These are phyloP conservation scores for Vanderwaltozyma tropicalis DNA, from an alignment of 805 yeast genomes.

Conservation along the genomic window DNA sequence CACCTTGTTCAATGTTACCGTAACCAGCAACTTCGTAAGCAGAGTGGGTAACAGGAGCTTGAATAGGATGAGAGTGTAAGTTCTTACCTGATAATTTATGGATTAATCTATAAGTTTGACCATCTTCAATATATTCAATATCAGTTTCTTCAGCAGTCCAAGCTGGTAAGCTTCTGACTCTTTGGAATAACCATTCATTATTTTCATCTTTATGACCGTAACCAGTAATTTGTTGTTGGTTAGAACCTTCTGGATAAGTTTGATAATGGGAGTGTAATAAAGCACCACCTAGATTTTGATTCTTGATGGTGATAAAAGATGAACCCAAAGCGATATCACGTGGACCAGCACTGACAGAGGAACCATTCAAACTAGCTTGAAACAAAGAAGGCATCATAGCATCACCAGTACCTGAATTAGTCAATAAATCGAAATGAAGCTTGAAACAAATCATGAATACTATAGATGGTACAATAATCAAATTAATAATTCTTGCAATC, in stretches of 20 bases:
- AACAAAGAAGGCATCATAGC: conserved; percentile 71
- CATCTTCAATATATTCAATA: conserved; percentile 39
- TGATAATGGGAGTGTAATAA: conserved; percentile 83
- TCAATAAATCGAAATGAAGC: conserved; percentile 64
- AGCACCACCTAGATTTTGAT: conserved; percentile 65
- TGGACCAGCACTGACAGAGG: conserved; percentile 58
- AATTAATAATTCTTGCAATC: conserved; percentile 50
- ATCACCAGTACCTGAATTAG: conserved; percentile 76
- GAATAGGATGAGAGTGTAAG: conserved; percentile 74
- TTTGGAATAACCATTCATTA: conserved; percentile 68
- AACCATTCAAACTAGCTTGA: conserved; percentile 65
- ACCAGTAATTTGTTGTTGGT: conserved; percentile 89
- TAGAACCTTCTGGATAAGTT: conserved; percentile 83
- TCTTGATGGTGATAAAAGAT: conserved; percentile 37
- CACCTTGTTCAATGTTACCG: conserved; percentile 62
- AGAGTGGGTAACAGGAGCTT: conserved; percentile 62
- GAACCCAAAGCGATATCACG: conserved; percentile 62
- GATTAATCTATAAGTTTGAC: conserved; percentile 56
- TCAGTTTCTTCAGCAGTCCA: conserved; percentile 17
- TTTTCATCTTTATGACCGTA: conserved; percentile 83
- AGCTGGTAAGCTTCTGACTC: conserved; percentile 35
- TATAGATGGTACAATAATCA: conserved; percentile 52
- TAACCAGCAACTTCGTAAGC: conserved; percentile 82
- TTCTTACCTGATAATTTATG: conserved; percentile 66
- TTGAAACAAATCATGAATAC: conserved; percentile 62